Evolutionary conservation across 2,329 filamentous ascomycete genomes (phyloP).

Genomic region (Coniochaeta sp.): DNA sequence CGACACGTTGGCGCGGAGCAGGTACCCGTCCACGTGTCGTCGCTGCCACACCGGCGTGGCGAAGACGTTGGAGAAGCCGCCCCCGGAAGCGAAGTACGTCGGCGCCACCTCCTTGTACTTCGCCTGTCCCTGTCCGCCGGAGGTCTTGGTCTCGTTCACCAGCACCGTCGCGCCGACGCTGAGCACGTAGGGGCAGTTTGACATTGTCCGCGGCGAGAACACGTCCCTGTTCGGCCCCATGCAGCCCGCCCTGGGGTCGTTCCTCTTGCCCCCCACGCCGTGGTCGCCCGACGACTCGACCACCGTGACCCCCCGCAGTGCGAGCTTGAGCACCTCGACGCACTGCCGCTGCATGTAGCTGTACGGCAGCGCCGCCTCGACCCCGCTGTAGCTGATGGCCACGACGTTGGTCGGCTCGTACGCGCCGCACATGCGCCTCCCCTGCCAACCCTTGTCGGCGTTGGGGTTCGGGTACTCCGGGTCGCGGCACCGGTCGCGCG

Average conservation of each 20-base stretch:
- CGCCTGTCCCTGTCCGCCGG: slow-evolving; percentile 5
- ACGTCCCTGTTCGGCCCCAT: slow-evolving; percentile 28
- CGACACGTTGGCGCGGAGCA: slow-evolving; percentile 13
- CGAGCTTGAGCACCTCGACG: slow-evolving; percentile 42
- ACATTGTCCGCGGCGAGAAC: slow-evolving; percentile 42
- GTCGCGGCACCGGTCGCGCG: slow-evolving; percentile 28
- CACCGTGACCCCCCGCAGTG: slow-evolving; percentile 34
- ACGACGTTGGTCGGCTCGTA: slow-evolving; percentile 45
- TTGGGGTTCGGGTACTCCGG: slow-evolving; percentile 38
- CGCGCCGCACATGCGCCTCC: slow-evolving; percentile 22
- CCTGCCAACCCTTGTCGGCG: slow-evolving; percentile 35
- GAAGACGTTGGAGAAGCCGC: slow-evolving; percentile 39
- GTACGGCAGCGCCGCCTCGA: slow-evolving; percentile 42
- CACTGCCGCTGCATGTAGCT: slow-evolving; percentile 44
- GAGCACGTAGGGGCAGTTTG: slow-evolving; percentile 33
- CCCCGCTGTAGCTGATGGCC: slow-evolving; percentile 46
- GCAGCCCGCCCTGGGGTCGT: slow-evolving; percentile 24
- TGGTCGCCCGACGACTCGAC: slow-evolving; percentile 38
- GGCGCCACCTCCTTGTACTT: slow-evolving; percentile 12
- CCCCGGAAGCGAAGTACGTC: slow-evolving; percentile 23
- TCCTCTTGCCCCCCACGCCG: slow-evolving; percentile 24
- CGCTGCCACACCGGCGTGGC: slow-evolving; percentile 32
- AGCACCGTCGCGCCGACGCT: slow-evolving; percentile 1
- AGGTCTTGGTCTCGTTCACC: slow-evolving; percentile 1
- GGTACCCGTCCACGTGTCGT: slow-evolving; percentile 29